Conservation (phyloP, 2,329 filamentous ascomycete species). For the Curvularia hawaiiensis region DNA sequence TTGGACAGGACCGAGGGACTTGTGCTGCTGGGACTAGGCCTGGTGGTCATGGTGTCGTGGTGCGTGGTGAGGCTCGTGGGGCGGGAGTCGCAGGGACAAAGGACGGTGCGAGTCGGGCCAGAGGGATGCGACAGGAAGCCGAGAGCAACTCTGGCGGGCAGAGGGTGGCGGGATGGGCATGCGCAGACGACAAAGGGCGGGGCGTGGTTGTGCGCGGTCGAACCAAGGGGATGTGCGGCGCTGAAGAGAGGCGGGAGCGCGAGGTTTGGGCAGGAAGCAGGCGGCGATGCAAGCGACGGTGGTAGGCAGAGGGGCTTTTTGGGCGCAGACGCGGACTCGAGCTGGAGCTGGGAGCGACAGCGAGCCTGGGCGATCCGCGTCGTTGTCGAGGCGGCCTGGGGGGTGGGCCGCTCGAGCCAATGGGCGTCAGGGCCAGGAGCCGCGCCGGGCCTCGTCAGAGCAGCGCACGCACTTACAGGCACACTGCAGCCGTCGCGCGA, state of each 20-base stretch:
- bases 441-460: constrained; percentile 14
- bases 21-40: constrained; percentile 50
- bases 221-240: neutral
- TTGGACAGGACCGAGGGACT: constrained; percentile 49
- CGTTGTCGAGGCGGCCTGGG: constrained; percentile 19
- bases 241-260: constrained; percentile 5
- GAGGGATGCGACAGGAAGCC: constrained; percentile 1
- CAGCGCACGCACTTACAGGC: constrained; percentile 1
- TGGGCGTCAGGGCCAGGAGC: constrained; percentile 23
- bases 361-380: constrained; percentile 22
- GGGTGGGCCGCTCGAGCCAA: constrained; percentile 16
- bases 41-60: constrained; percentile 48
- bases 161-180: constrained; percentile 15
- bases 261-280: constrained; percentile 29
- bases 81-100: constrained; percentile 40
- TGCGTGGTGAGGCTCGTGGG: constrained; percentile 40
- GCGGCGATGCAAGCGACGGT: constrained; percentile 35
- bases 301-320: constrained; percentile 29
- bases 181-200: constrained; percentile 14
- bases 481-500: constrained; percentile 2
- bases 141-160: constrained; percentile 5
- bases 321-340: constrained; percentile 28
- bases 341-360: constrained; percentile 19
- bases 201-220: constrained; percentile 8
- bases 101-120: constrained; percentile 20